Percentiles rank a stretch among this genome's conserved stretches.
These are phyloP conservation scores for Talaromyces sp. DNA, from an alignment of 2,329 filamentous ascomycete genomes.

Conservation along the genomic window DNA sequence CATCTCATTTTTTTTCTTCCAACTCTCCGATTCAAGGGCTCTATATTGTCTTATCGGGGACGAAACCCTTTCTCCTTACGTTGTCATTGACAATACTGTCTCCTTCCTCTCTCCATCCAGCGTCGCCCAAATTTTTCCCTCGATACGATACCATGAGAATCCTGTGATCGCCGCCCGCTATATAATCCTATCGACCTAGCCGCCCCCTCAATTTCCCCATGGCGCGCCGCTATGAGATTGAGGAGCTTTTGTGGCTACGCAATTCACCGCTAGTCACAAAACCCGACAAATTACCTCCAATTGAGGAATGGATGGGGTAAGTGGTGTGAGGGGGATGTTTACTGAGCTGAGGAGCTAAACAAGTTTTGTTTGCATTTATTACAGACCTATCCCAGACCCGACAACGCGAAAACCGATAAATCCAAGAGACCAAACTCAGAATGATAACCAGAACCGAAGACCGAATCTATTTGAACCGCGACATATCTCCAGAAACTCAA, in stretches of 20 bases:
- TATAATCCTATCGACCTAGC: constrained; percentile 13
- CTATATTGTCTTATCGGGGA: neutral
- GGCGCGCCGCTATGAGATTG: constrained; percentile 64
- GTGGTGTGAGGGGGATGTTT: constrained; percentile 20
- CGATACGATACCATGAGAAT: constrained; percentile 13
- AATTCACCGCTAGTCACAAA: constrained; percentile 78
- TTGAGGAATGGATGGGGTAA: constrained; percentile 96
- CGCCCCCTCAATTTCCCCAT: constrained; percentile 19
- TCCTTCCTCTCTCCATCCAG: neutral
- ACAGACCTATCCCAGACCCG: constrained; percentile 38
- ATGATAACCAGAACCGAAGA: constrained; percentile 28
- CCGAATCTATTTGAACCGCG: constrained; percentile 38
- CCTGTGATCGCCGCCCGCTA: constrained; percentile 5
- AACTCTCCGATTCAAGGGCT: neutral
- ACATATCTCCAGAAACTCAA: constrained; percentile 44
- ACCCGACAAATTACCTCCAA: constrained; percentile 71
- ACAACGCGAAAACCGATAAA: constrained; percentile 32
- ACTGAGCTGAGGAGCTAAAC: neutral
- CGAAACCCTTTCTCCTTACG: neutral
- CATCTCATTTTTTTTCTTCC: neutral
- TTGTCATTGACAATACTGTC: too few species aligned
- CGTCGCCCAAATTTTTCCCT: neutral
- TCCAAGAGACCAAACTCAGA: constrained; percentile 29
- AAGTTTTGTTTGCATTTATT: neutral
- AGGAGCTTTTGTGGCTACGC: constrained; percentile 69